Conservation (phyloP, 2,329 filamentous ascomycete genomes). For the Gremmenia infestans region DNA sequence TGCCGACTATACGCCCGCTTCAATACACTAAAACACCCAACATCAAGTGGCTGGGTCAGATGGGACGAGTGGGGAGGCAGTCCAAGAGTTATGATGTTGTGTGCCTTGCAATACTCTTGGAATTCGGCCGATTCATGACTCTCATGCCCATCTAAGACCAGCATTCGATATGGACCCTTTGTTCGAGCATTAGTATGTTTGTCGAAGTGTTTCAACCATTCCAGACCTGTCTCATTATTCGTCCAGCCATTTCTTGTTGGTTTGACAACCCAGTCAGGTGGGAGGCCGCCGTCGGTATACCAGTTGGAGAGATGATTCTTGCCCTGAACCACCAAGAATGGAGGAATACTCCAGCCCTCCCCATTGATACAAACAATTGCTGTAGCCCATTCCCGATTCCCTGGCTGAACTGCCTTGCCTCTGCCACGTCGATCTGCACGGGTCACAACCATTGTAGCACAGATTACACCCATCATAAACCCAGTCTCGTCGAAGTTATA, state of each 20-base stretch:
- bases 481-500: conserved; percentile 25
- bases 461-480: conserved; percentile 22
- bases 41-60: conserved; percentile 36
- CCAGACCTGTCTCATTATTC: conserved; percentile 31
- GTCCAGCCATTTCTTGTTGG: conserved; percentile 33
- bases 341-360: conserved; percentile 18
- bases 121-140: conserved; percentile 34
- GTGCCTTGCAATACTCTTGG: conserved; percentile 30
- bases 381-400: conserved; percentile 26
- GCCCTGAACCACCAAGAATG: conserved; percentile 25
- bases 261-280: conserved; percentile 27
- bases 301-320: conserved; percentile 20
- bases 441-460: conserved; percentile 15
- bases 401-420: conserved; percentile 18
- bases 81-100: conserved; percentile 34
- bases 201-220: conserved; percentile 35
- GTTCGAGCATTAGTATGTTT: conserved; percentile 24
- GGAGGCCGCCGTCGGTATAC: conserved; percentile 26
- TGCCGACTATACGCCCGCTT: conserved; percentile 31
- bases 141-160: conserved; percentile 37
- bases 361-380: conserved; percentile 24
- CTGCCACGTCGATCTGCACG: conserved; percentile 12
- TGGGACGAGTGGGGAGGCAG: conserved; percentile 32
- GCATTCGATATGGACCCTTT: conserved; percentile 30
- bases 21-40: conserved; percentile 34